A percentile compares a stretch with the other conserved stretches of the same genome.
These are phyloP conservation scores for Lactarius hengduanensis DNA, from an alignment of 768 basidiomycete species.

Conservation along the genomic window DNA sequence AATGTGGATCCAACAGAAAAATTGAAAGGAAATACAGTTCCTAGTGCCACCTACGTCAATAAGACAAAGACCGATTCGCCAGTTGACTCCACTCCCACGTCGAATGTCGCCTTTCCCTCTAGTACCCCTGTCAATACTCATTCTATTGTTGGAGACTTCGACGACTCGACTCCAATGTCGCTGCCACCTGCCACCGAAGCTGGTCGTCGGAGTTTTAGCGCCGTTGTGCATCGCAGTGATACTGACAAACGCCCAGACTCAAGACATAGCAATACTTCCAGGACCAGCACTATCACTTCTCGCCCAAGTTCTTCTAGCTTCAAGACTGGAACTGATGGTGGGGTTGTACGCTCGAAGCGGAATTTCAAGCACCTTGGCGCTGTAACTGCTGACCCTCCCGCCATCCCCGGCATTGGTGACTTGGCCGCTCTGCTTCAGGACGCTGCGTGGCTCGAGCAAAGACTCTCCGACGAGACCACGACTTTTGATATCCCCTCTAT, in stretches of 20 bases:
- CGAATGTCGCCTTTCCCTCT: not conserved
- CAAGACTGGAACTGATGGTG: slow-evolving; percentile 29
- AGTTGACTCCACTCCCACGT: not conserved
- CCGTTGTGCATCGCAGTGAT: slow-evolving; percentile 37
- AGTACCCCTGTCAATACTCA: not conserved
- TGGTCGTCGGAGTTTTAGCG: slow-evolving; percentile 33
- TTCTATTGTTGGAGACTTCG: not conserved
- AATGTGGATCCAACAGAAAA: not conserved
- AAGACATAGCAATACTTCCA: slow-evolving; percentile 14
- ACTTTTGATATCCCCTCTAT: slow-evolving; percentile 31
- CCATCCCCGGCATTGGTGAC: slow-evolving; percentile 53
- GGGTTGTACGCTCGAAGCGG: slow-evolving; percentile 29
- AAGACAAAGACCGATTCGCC: not conserved
- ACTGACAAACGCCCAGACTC: slow-evolving; percentile 16
- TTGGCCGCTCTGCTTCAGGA: slow-evolving; percentile 54
- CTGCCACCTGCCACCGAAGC: slow-evolving; percentile 21
- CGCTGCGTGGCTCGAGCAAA: slow-evolving; percentile 56
- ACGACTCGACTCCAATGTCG: slow-evolving; percentile 8
- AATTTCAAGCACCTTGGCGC: slow-evolving; percentile 30
- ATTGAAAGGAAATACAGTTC: not conserved
- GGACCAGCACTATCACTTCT: slow-evolving; percentile 25
- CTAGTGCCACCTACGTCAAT: not conserved
- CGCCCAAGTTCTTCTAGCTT: slow-evolving; percentile 25
- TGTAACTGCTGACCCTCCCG: slow-evolving; percentile 37
- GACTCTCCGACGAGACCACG: slow-evolving; percentile 45